Base-by-base conservation (phyloP, 352 stramenopile species). In the Phytophthora constricta region DNA sequence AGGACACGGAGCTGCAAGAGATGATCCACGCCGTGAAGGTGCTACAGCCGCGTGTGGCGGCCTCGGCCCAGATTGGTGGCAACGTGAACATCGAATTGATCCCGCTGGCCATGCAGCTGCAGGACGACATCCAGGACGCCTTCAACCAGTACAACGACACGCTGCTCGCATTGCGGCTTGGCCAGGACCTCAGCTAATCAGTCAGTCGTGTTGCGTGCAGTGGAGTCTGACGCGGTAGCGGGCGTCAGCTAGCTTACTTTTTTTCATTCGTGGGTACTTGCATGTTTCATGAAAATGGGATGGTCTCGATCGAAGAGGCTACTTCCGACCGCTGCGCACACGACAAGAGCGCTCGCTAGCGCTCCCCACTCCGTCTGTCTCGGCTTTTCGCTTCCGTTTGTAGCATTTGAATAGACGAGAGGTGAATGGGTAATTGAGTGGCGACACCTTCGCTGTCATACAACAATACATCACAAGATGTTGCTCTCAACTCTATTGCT, bases 111-210 rank as follows among this genome's bases (percentile, higher is more conserved):
- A 95, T 96, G 89, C 89, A 96, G 72, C 78, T 96, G 51, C 89
- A 96, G 62, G 89, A 96, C 68, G 87, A 96, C 70, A 96, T 96
- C 65, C 85, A 95, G 64, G 87, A 96, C 43, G 89, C 89, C 45
- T 95, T 96, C 74, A 95, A 91, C 76, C 89, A 96, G 84, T 96
- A 96, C 84, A 91, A 95, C 77, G 89, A 96, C 72, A 95, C 89
- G 67, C 54, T 96, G 45, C 59, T 96, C 69, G 89, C 89, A 27
- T 80, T 96, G 27, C 84, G 87, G 48, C 71, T 96, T 33, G 89
- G 87, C 58, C 89, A 93, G 74, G 89, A 95, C 67, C 83, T 91
- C 62, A 90, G 87, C 68, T 92, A 87, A 86, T 22, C 34, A 48
- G 33, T 34, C 62, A 33, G 47, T 56, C 59, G 50, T 66, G 61